Percentiles rank a stretch among this genome's conserved stretches.
Conservation (phyloP, 2,329 filamentous ascomycete genomes). For the Hawksworthiomyces lignivorus region DNA sequence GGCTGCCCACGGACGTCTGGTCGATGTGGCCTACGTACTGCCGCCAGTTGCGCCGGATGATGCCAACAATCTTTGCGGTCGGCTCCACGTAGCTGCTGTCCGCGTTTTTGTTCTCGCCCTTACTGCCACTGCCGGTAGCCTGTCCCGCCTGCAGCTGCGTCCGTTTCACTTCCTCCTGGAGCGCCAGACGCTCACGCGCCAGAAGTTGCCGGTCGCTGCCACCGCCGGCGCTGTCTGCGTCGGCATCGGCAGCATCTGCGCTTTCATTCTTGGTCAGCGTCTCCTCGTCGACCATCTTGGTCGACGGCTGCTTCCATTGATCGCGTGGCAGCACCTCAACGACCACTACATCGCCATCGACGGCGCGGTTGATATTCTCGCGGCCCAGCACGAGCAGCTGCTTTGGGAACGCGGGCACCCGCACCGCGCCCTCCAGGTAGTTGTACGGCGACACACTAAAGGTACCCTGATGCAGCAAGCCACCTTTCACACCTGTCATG, state of each 20-base stretch:
- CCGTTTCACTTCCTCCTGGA: constrained; percentile 87
- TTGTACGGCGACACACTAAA: constrained; percentile 98
- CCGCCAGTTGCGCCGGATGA: constrained; percentile 94
- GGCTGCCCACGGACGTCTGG: constrained; percentile 69
- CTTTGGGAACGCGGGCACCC: constrained; percentile 84
- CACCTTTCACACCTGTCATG: constrained; percentile 86
- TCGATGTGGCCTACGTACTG: constrained; percentile 97
- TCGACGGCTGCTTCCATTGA: constrained; percentile 94
- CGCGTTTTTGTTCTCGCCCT: constrained; percentile 67
- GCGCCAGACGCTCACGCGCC: constrained; percentile 71
- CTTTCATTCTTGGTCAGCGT: constrained; percentile 88
- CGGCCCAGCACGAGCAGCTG: constrained; percentile 79
- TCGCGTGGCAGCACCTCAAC: constrained; percentile 89
- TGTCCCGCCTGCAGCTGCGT: constrained; percentile 71
- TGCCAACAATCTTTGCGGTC: constrained; percentile 83
- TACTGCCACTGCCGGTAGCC: constrained; percentile 63
- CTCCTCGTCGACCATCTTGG: constrained; percentile 93
- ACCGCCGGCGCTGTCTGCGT: constrained; percentile 31
- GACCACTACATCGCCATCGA: constrained; percentile 87
- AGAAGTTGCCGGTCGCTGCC: constrained; percentile 64
- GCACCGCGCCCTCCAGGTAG: constrained; percentile 88
- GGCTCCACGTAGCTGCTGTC: constrained; percentile 76
- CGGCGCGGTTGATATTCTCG: constrained; percentile 91
- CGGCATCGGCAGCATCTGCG: constrained; percentile 64
- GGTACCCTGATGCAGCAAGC: constrained; percentile 83